phyloP scores from a whole-genome alignment of 2,329 filamentous ascomycete species.

The Phaeosphaeriaceae sp. region DNA sequence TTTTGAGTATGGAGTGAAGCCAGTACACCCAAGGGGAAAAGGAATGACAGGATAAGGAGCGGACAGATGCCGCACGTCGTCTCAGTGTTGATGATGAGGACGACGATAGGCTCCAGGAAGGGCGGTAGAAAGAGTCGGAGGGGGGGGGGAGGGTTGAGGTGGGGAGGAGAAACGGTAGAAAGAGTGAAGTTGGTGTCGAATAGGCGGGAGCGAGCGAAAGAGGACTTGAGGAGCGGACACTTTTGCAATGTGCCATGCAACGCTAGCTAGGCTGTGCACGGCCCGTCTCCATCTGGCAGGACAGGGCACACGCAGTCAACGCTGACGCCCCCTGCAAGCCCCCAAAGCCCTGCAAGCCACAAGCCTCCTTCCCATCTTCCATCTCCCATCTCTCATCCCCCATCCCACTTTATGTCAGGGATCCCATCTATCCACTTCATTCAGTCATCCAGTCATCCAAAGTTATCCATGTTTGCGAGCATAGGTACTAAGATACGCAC shows the following conservation, averaged over 20 bases:
- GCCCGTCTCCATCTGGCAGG: too few species aligned
- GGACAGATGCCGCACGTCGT: slow-evolving; percentile 46
- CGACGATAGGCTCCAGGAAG: slow-evolving; percentile 44
- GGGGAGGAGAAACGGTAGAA: slow-evolving; percentile 13
- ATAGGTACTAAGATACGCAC: too few species aligned
- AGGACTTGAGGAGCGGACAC: slow-evolving; percentile 7
- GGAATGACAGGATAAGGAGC: slow-evolving; percentile 47
- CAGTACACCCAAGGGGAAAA: slow-evolving; percentile 48
- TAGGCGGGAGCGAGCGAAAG: slow-evolving; percentile 21
- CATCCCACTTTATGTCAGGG: not conserved
- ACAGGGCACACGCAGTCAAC: not conserved
- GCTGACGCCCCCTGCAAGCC: slow-evolving; percentile 3
- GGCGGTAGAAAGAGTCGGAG: slow-evolving; percentile 22
- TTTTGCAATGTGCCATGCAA: slow-evolving; percentile 8
- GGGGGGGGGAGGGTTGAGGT: slow-evolving; percentile 26
- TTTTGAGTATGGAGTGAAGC: slow-evolving; percentile 37
- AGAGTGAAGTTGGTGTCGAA: not conserved
- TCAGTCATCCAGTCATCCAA: too few species aligned
- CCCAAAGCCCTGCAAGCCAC: not conserved
- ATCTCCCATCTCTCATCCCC: not conserved
- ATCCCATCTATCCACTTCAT: not conserved
- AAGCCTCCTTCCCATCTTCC: not conserved
- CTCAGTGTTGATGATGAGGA: slow-evolving; percentile 32
- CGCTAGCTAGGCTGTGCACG: slow-evolving; percentile 5
- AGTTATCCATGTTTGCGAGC: too few species aligned